These are phyloP conservation scores for Lactarius hengduanensis DNA, from an alignment of 768 basidiomycete species.

Conservation along the genomic window DNA sequence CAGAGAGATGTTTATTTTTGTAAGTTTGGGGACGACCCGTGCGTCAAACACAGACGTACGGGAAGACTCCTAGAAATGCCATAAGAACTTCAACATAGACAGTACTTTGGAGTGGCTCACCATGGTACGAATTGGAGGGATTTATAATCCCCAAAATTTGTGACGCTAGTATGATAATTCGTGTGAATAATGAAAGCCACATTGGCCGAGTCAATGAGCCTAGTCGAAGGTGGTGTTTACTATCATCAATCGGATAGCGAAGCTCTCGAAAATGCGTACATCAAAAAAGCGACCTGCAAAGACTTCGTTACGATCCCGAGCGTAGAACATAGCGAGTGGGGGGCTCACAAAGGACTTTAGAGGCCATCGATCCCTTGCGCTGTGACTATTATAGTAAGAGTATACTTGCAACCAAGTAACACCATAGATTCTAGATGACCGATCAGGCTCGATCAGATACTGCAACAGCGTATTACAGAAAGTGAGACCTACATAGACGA, in stretches of 20 bases:
- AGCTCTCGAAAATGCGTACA: neutral
- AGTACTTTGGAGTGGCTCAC: neutral
- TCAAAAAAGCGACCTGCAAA: slow-evolving; percentile 12
- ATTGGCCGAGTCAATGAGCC: neutral
- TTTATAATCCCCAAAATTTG: slow-evolving; percentile 1
- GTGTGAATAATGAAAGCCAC: neutral
- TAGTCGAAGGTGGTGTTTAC: neutral
- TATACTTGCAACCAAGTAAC: slow-evolving; percentile 12
- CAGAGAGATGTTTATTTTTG: neutral
- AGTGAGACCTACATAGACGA: slow-evolving; percentile 7
- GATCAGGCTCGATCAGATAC: neutral
- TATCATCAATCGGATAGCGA: neutral
- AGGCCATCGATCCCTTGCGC: neutral
- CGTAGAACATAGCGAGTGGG: neutral
- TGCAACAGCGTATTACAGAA: neutral
- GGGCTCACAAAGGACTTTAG: neutral
- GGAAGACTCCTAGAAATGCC: slow-evolving; percentile 1
- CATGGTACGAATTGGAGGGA: neutral
- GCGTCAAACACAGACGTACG: neutral
- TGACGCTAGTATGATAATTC: neutral
- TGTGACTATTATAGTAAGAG: slow-evolving; percentile 2
- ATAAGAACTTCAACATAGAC: neutral
- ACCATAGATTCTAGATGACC: neutral
- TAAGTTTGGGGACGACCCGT: neutral
- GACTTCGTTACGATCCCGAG: neutral